Evolutionary conservation across 495 filamentous ascomycete genomes (phyloP).

Genomic region (Immersiella caudata): DNA sequence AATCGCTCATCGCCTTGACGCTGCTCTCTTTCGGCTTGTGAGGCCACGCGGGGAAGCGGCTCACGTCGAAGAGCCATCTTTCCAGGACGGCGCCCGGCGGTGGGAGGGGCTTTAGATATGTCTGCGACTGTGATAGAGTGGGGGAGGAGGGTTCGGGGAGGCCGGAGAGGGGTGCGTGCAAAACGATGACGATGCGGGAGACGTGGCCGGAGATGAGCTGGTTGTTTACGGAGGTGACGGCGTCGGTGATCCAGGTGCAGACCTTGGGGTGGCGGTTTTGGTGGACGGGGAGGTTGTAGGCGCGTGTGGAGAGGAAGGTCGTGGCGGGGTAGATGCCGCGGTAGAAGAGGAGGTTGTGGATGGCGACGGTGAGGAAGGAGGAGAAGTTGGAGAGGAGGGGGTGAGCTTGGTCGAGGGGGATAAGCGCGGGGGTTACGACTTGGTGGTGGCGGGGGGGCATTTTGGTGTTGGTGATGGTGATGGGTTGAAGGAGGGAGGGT

Average conservation of each 20-base stretch:
- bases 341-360: slow-evolving; percentile 92
- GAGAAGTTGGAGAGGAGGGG: slow-evolving; percentile 62
- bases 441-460: neutral
- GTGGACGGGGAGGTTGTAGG: slow-evolving; percentile 86
- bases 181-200: slow-evolving; percentile 71
- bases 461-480: neutral
- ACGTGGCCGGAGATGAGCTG: slow-evolving; percentile 67
- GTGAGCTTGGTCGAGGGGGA: slow-evolving; percentile 36
- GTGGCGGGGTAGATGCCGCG: slow-evolving; percentile 77
- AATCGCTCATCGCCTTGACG: slow-evolving; percentile 41
- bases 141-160: neutral
- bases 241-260: slow-evolving; percentile 87
- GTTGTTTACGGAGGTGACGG: slow-evolving; percentile 70
- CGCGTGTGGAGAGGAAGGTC: slow-evolving; percentile 79
- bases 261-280: slow-evolving; percentile 89
- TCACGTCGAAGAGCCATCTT: slow-evolving; percentile 84
- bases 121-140: neutral
- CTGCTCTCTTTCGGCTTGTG: slow-evolving; percentile 18
- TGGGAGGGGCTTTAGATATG: neutral
- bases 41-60: slow-evolving; percentile 69
- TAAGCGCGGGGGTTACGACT: slow-evolving; percentile 5
- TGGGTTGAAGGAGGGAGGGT: neutral
- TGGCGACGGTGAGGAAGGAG: slow-evolving; percentile 82
- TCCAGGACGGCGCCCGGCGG: slow-evolving; percentile 60
- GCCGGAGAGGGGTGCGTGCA: slow-evolving; percentile 58